Evolutionary conservation across 306 rosid species (phyloP).

Genomic region (Rosa multiflora): DNA sequence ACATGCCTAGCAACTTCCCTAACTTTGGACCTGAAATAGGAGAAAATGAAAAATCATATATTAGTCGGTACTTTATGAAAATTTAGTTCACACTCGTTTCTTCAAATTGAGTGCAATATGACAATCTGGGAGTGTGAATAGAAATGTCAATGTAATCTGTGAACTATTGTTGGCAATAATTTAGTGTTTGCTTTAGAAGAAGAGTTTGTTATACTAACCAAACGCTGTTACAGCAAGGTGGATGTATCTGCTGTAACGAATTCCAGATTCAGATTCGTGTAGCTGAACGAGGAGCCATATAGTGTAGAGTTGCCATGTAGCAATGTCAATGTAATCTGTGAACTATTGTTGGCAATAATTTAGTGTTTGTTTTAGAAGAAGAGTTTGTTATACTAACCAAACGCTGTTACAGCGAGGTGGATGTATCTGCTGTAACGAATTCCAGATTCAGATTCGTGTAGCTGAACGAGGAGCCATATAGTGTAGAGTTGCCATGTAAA

Average conservation of each 20-base stretch:
- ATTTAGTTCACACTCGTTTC: not conserved
- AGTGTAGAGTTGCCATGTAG: constrained; percentile 65
- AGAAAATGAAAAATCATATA: not conserved
- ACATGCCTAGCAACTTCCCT: constrained; percentile 55
- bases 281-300: constrained; percentile 63
- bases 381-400: constrained; percentile 41
- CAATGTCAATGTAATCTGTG: not conserved
- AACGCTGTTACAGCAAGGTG: constrained; percentile 57
- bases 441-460: constrained; percentile 61
- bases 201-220: constrained; percentile 37
- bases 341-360: too few relatives aligned
- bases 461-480: constrained; percentile 58
- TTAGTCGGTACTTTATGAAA: not conserved
- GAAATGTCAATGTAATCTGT: not conserved
- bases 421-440: constrained; percentile 65
- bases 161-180: too few relatives aligned
- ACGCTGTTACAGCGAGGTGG: constrained; percentile 54
- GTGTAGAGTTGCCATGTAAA: constrained; percentile 76
- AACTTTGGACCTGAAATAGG: constrained; percentile 49
- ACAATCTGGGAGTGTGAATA: not conserved
- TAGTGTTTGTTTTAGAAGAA: not conserved
- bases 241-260: constrained; percentile 66
- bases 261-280: constrained; percentile 57
- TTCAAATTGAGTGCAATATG: not conserved
- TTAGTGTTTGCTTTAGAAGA: not conserved